Percentiles rank a stretch among this genome's conserved stretches.
Evolutionary conservation across 2,329 filamentous ascomycete genomes (phyloP).

Genomic region (Coleophoma cylindrospora): DNA sequence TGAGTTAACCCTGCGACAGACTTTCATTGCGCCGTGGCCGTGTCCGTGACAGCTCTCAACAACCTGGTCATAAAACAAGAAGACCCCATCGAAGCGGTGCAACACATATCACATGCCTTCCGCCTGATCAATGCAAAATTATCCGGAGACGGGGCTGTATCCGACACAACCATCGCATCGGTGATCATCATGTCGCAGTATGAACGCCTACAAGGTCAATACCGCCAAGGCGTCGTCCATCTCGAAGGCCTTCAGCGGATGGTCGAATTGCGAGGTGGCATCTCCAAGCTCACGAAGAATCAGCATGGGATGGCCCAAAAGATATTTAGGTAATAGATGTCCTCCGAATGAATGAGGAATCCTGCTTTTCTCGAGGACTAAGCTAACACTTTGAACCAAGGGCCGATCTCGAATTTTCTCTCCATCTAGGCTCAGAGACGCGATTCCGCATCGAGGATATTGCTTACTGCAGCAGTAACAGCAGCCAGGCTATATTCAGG

Average conservation of each 20-base stretch:
- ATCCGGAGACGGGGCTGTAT: slow-evolving; percentile 15
- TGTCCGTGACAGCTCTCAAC: slow-evolving; percentile 12
- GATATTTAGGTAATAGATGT: slow-evolving; percentile 9
- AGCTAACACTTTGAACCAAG: slow-evolving; percentile 5
- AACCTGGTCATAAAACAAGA: slow-evolving; percentile 1
- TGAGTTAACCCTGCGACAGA: slow-evolving; percentile 9
- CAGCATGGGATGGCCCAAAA: slow-evolving; percentile 17
- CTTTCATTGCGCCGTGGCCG: slow-evolving; percentile 25
- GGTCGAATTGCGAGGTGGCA: slow-evolving; percentile 26
- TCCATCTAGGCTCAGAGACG: slow-evolving; percentile 16
- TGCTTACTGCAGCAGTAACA: not conserved
- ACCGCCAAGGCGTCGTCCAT: slow-evolving; percentile 21
- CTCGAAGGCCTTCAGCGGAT: slow-evolving; percentile 25
- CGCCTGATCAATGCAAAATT: slow-evolving; percentile 25
- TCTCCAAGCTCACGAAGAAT: slow-evolving; percentile 10
- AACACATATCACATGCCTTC: slow-evolving; percentile 21
- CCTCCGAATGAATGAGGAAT: not conserved
- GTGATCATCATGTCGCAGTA: slow-evolving; percentile 24
- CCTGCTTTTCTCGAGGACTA: not conserved
- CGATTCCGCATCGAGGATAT: slow-evolving; percentile 6
- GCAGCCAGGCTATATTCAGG: not conserved
- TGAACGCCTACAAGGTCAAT: slow-evolving; percentile 17
- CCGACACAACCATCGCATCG: slow-evolving; percentile 23
- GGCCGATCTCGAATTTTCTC: slow-evolving; percentile 21
- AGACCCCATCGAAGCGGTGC: slow-evolving; percentile 12